A percentile compares a stretch with the other conserved stretches of the same genome.
Evolutionary conservation across 805 yeast species (phyloP).

Genomic region (Metschnikowia noctiluminum): DNA sequence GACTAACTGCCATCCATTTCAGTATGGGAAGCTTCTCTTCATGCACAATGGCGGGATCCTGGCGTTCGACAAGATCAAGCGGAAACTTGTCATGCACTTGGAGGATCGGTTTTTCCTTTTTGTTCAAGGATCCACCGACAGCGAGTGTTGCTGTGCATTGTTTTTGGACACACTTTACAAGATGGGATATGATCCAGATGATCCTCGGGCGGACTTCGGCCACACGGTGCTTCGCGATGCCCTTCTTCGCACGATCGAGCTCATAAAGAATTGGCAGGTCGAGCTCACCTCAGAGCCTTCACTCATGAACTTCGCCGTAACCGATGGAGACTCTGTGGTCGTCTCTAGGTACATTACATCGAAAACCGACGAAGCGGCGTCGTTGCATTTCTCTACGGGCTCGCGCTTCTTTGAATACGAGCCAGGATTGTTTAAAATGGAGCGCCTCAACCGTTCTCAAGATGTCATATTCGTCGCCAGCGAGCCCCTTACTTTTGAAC

Average conservation of each 20-base stretch:
- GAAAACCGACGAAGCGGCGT: conserved; percentile 91
- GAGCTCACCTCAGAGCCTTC: conserved; percentile 66
- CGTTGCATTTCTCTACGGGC: conserved; percentile 91
- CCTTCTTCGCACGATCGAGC: conserved; percentile 65
- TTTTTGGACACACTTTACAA: conserved; percentile 72
- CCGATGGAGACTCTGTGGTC: conserved; percentile 85
- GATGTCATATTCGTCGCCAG: conserved; percentile 96
- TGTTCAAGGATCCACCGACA: conserved; percentile 93
- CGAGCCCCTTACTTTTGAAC: conserved; percentile 93
- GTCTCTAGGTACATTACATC: conserved; percentile 88
- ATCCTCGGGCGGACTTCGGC: conserved; percentile 34
- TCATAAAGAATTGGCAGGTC: conserved; percentile 76
- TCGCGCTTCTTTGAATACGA: conserved; percentile 84
- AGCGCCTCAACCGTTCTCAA: conserved; percentile 86
- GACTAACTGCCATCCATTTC: conserved; percentile 96
- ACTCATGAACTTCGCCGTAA: conserved; percentile 86
- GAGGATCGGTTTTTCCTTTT: conserved; percentile 74
- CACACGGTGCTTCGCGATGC: conserved; percentile 65
- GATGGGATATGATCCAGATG: conserved; percentile 70
- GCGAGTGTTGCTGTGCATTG: conserved; percentile 92
- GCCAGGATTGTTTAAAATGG: conserved; percentile 93
- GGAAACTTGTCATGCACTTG: conserved; percentile 65
- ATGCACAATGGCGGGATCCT: conserved; percentile 97
- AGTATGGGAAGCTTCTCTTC: conserved; percentile 81
- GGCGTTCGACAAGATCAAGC: conserved; percentile 68